Evolutionary conservation across 495 filamentous ascomycete genomes (phyloP), one percentile per base, ranked within the genome.

Genomic region (Hyaloscypha finlandica): DNA sequence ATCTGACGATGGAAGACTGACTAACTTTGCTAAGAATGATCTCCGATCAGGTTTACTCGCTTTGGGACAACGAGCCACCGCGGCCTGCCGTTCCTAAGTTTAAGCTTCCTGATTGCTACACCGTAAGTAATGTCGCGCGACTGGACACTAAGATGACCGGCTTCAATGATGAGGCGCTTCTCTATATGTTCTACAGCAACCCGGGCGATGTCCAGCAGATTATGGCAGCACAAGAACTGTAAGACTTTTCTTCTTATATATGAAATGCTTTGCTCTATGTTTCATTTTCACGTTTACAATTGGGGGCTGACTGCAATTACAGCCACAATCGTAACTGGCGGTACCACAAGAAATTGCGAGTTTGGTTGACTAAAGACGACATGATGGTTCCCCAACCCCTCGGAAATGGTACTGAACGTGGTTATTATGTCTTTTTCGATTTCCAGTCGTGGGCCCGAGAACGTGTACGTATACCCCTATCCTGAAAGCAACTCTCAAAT

Each of bases 121-220:
- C 84, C 56, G 94, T 97, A 29, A 88, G 86, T 69, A 97, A 96
- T 71, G 90, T 96, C 35, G 91, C 93, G 71, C 86, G 88, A 19
- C 81, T 97, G 22, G 86, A 92, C 55, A 85, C 86, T 60, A 91
- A 94, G 69, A 90, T 96, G 55, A 81, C 83, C 19, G 90, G 88
- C 61, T 96, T 97, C 79, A 90, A 89, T 68, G 92, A 96, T 65
- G 94, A 97, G 75, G 96, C 93, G 0, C 81, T 97, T 63, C 93
- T 97, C 76, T 93, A 89, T 81, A 95, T 97, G 68, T 97, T 97
- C 82, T 97, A 96, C 80, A 92, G 89, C 77, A 90, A 91, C 78
- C 91, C 93, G 2, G 81, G 88, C 37, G 93, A 96, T 74, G 83
- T 91, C 66, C 86, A 93, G 77, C 94, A 97, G 77, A 90, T 96